A percentile compares a stretch with the other conserved stretches of the same genome.
These are phyloP conservation scores for Hanseniaspora taiwanica DNA, from an alignment of 805 yeast species.

Conservation along the genomic window DNA sequence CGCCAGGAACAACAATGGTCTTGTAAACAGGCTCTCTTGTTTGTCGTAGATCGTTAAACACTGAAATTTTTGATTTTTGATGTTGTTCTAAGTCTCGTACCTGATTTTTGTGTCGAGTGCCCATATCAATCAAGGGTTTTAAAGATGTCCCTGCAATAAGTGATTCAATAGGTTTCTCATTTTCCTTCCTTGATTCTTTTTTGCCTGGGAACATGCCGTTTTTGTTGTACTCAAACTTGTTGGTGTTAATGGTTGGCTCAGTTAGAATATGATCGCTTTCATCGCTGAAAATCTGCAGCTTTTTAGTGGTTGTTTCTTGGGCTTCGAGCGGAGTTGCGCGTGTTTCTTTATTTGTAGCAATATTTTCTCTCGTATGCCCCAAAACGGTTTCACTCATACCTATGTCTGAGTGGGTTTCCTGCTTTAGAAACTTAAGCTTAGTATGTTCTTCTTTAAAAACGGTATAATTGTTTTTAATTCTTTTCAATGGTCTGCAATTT, in stretches of 20 bases:
- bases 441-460: conserved; percentile 32
- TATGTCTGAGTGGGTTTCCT: no score
- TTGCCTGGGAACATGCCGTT: not conserved
- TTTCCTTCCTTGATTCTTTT: not conserved
- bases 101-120: not conserved
- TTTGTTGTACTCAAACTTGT: no score
- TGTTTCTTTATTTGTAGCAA: no score
- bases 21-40: conserved; percentile 33
- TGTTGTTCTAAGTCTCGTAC: not conserved
- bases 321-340: no score
- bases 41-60: conserved; percentile 28
- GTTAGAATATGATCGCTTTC: no score
- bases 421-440: conserved; percentile 2
- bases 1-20: conserved; percentile 40
- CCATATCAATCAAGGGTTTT: not conserved
- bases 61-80: conserved; percentile 17
- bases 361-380: no score
- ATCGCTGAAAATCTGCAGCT: no score
- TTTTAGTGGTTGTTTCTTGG: no score
- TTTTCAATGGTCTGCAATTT: conserved; percentile 50
- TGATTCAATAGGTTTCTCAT: not conserved
- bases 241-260: no score
- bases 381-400: no score
- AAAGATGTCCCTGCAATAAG: not conserved
- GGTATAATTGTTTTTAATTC: conserved; percentile 31